Evolutionary conservation across 108 stramenopile species (phyloP), one percentile per base, ranked within the genome.

Genomic region (Skeletonema tropicum): DNA sequence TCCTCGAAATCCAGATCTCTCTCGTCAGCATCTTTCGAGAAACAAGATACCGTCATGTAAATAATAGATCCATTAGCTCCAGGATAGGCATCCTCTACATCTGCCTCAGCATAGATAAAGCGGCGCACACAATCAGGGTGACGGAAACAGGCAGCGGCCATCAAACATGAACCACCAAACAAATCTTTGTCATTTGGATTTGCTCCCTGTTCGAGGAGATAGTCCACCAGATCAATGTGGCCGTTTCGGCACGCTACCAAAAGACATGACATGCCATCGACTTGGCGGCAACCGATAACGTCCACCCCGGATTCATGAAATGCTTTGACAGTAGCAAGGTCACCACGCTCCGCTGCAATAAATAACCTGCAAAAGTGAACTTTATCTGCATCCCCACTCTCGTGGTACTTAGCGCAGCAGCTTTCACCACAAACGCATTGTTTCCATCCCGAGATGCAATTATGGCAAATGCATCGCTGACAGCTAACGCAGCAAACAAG

Each of bases 161-260:
- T 60, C 59, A 60, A 60, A 35, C 59, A 60, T 17, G 59, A 26
- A 14, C 19, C 59, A 3, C 59, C 23, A 21, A 29, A 29, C n/a
- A n/a, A n/a, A n/a, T n/a, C n/a, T 17, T 31, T 12, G 58, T n/a
- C n/a, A n/a, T n/a, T 29, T 2, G 26, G 26, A 29, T 29, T 29
- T 29, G 26, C 58, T 29, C 58, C 58, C 9, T 60, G 26, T 2
- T 60, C 58, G 17, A 60, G 58, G 15, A 60, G 58, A 60, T 60
- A 60, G 30, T 29, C 26, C 26, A 29, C 26, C 26, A 60, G 6
- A 31, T 60, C 58, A 31, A 60, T 12, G 12, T 60, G 12, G 2
- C 58, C 58, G 58, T 31, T 10, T 31, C 12, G 17, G 6, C 58
- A 31, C 3, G 58, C 58, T 31, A 60, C 1, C 15, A 60, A 9